phyloP scores from a whole-genome alignment of 495 filamentous ascomycete genomes.

The Tuber magnatum region DNA sequence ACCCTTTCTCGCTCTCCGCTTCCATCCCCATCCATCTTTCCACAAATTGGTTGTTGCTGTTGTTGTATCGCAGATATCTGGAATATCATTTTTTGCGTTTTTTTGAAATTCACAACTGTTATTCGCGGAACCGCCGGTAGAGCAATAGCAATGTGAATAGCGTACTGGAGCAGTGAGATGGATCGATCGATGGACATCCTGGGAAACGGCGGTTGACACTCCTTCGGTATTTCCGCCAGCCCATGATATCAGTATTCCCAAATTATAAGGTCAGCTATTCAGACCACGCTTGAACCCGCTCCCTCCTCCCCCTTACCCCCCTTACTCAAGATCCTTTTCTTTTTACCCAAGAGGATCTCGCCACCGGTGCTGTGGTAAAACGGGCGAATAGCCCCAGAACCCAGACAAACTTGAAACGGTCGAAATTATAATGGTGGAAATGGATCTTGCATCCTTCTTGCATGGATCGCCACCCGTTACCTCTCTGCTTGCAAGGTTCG shows the following conservation, averaged over 20 bases:
- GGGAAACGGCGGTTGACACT: not conserved
- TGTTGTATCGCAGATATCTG: slow-evolving; percentile 4
- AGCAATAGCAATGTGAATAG: not conserved
- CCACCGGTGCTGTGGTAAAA: not conserved
- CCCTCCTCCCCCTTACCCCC: not conserved
- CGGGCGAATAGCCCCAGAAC: not conserved
- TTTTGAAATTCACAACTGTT: not conserved
- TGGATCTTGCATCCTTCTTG: slow-evolving; percentile 5
- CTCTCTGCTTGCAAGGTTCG: not conserved
- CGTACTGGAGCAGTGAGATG: not conserved
- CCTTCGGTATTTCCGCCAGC: not conserved
- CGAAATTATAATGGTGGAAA: slow-evolving; percentile 2
- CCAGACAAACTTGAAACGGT: slow-evolving; percentile 4
- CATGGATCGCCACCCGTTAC: not conserved
- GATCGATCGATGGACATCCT: not conserved
- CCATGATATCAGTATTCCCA: not conserved
- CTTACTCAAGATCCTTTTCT: not conserved
- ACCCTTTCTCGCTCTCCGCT: slow-evolving; percentile 1
- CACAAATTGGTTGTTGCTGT: not conserved
- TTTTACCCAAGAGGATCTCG: not conserved
- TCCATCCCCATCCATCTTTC: slow-evolving; percentile 1
- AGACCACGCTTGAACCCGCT: not conserved
- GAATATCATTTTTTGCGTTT: slow-evolving; percentile 1
- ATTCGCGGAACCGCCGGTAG: not conserved
- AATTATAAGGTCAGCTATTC: not conserved